Evolutionary conservation across 2,329 filamentous ascomycete genomes (phyloP).

Genomic region (Cladosporium oxysporum): DNA sequence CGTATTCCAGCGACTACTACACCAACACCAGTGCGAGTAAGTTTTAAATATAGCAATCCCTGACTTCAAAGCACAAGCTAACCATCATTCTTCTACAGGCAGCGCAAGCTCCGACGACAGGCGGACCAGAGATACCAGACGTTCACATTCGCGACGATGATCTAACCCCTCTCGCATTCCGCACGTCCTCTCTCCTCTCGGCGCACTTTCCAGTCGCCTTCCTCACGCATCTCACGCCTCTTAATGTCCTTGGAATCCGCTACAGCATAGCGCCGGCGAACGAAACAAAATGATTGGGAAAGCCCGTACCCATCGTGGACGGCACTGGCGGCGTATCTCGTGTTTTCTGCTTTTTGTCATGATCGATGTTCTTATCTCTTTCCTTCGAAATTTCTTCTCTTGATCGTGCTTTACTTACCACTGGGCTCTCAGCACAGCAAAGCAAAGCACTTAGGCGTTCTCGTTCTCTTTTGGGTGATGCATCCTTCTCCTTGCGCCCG

Average conservation of each 20-base stretch:
- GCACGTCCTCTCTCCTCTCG: conserved; percentile 8
- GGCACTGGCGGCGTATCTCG: conserved; percentile 13
- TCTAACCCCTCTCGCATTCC: conserved; percentile 10
- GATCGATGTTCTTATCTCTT: neutral
- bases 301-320: conserved; percentile 5
- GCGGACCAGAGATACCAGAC: conserved; percentile 42
- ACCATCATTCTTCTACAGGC: conserved; percentile 37
- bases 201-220: neutral
- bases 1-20: conserved; percentile 49
- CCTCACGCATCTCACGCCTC: conserved; percentile 17
- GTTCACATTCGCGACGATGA: conserved; percentile 26
- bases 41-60: conserved; percentile 29
- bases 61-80: neutral
- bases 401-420: neutral
- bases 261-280: conserved; percentile 21
- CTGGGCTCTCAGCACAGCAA: neutral
- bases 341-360: neutral
- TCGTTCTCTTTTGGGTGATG: neutral
- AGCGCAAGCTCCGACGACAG: conserved; percentile 50
- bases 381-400: neutral
- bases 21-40: conserved; percentile 51
- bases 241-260: conserved; percentile 9
- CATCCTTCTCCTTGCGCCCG: neutral
- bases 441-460: neutral
- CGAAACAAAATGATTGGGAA: conserved; percentile 7